These are phyloP conservation scores for Microsporum ferrugineum DNA, from an alignment of 2,329 filamentous ascomycete species.

Conservation along the genomic window DNA sequence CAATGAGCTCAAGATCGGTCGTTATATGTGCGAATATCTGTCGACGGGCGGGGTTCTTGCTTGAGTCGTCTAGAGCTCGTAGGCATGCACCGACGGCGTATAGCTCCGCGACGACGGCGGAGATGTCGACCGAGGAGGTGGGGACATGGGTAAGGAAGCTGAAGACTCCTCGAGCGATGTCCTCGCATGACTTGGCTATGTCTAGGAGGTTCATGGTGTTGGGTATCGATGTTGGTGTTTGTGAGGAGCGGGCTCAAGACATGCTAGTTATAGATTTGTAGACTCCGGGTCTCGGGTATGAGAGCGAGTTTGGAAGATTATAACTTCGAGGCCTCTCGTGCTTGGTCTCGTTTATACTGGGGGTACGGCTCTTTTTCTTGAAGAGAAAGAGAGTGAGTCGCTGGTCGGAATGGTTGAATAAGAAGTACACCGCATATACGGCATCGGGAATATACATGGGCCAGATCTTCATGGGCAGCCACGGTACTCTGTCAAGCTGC, in stretches of 20 bases:
- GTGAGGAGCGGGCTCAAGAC: not conserved
- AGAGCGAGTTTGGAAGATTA: not conserved
- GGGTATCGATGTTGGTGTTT: not conserved
- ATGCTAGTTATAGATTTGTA: not conserved
- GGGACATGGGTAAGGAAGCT: conserved; percentile 38
- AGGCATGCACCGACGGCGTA: conserved; percentile 44
- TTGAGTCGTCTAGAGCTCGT: conserved; percentile 36
- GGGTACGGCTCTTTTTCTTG: too few relatives aligned
- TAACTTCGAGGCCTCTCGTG: not conserved
- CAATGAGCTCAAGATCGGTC: conserved; percentile 37
- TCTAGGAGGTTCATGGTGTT: conserved; percentile 30
- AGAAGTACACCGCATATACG: too few relatives aligned
- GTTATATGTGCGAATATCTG: conserved; percentile 31
- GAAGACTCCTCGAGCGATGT: conserved; percentile 42
- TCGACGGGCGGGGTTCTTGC: conserved; percentile 29
- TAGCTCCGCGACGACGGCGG: conserved; percentile 42
- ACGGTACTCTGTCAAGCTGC: not conserved
- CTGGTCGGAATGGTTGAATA: too few relatives aligned
- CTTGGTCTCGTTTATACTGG: too few relatives aligned
- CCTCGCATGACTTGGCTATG: conserved; percentile 41
- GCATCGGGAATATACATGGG: too few relatives aligned
- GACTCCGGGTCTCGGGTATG: not conserved
- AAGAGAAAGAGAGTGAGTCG: too few relatives aligned
- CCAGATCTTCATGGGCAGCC: not conserved
- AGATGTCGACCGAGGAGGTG: conserved; percentile 42